Evolutionary conservation across 1,284 basidiomycete species (phyloP), one percentile per base, ranked within the genome.

Genomic region (Cryptococcus amylolentus): DNA sequence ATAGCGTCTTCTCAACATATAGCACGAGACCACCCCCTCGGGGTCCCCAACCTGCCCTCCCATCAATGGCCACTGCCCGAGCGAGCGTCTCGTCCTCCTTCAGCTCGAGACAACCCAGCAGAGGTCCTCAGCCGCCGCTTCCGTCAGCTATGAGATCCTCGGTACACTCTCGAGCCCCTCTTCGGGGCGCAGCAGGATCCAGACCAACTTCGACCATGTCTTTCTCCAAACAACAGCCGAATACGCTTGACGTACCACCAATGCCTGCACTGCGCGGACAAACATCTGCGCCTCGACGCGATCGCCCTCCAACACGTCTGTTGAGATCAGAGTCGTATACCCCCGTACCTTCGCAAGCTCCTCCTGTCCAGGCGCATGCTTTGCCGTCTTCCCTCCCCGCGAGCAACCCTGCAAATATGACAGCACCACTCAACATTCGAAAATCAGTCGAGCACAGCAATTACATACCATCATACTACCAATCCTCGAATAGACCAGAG

Each of bases 381-480:
- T 12, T n/a, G 9, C 37, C 48, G 5, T 18, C 13, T 26, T 38
- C 42, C 8, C 18, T 41, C 0, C 28, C 49, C 9, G 5, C 39
- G 6, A n/a, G 14, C n/a, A 20, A 16, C 5, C 18, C 43, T 7
- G 20, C 16, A 38, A 44, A 44, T 8, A 23, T 3, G 4, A 52
- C 51, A 18, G 27, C 55, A 6, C 48, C 49, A 16, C 49, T 51
- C 9, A 56, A 51, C 41, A 28, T 51, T 16, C 13, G 49, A 4
- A 51, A 51, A 16, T 47, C 55, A 18, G 35, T 41, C 7, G 49
- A 26, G 12, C 55, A 23, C 20, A 56, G 40, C 18, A 31, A 18
- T 23, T 42, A 26, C n/a, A 46, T 56, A 14, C 55, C 55, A 4
- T 46, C 49, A 5, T 56, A 51, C 40, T 44, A 52, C 37, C 47